Evolutionary conservation across 2,329 filamentous ascomycete genomes (phyloP).

Genomic region (Exophiala sp.): DNA sequence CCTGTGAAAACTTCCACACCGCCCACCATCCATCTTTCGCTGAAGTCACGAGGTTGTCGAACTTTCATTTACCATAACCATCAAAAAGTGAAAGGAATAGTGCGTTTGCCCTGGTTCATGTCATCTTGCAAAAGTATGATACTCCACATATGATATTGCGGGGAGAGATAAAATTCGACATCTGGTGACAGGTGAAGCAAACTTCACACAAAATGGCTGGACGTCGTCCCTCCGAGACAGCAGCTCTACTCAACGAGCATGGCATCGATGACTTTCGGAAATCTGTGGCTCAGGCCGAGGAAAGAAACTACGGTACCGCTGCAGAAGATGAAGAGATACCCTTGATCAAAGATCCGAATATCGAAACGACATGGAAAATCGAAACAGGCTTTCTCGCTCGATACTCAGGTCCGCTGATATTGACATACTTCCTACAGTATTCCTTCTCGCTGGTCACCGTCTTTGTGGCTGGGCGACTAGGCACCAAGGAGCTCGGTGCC

Average conservation of each 20-base stretch:
- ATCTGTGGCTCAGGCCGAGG: conserved; percentile 17
- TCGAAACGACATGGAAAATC: conserved; percentile 25
- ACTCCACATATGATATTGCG: no score
- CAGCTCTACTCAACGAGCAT: conserved; percentile 24
- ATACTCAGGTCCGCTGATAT: conserved; percentile 27
- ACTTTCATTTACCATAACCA: no score
- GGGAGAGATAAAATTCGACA: no score
- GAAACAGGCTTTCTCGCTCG: conserved; percentile 24
- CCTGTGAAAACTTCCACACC: no score
- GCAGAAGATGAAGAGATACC: conserved; percentile 11
- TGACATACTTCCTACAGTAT: conserved; percentile 30
- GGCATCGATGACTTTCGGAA: conserved; percentile 23
- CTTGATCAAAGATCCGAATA: conserved; percentile 10
- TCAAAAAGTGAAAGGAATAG: no score
- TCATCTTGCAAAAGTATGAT: no score
- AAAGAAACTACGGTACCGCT: conserved; percentile 17
- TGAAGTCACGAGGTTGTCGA: no score
- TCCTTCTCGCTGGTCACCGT: conserved; percentile 66
- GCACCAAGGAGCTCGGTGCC: conserved; percentile 60
- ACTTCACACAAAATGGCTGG: conserved; percentile 16
- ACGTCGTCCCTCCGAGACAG: conserved; percentile 21
- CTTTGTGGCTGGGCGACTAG: conserved; percentile 66
- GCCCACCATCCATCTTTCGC: no score
- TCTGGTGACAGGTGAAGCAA: background rate
- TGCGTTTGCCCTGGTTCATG: no score